Evolutionary conservation across 768 basidiomycete genomes (phyloP).

Genomic region (Dioszegia hungarica): DNA sequence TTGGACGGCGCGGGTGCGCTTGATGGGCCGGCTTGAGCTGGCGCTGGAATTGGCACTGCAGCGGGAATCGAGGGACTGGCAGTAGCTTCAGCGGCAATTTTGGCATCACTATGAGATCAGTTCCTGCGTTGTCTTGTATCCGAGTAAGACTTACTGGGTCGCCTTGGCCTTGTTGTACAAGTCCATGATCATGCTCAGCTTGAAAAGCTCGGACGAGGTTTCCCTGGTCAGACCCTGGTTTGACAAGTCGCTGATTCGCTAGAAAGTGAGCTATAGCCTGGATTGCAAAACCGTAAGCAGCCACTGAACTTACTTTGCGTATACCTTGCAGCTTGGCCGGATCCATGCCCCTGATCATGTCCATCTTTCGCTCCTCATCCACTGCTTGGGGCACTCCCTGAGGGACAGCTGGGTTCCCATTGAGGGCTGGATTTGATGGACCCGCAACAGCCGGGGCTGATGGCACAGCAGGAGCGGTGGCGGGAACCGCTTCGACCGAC

Average conservation of each 20-base stretch:
- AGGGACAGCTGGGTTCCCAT: neutral
- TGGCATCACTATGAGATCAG: neutral
- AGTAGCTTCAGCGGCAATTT: neutral
- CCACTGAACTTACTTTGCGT: slow-evolving; percentile 32
- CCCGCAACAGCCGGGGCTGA: too few relatives aligned
- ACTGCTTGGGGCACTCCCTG: neutral
- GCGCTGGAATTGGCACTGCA: slow-evolving; percentile 2
- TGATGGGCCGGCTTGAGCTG: too few relatives aligned
- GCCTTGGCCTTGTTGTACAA: slow-evolving; percentile 26
- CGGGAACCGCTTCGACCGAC: neutral
- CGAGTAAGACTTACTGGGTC: slow-evolving; percentile 18
- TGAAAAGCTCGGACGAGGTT: slow-evolving; percentile 20
- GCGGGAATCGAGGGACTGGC: neutral
- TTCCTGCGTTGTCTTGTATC: neutral
- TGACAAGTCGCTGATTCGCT: slow-evolving; percentile 30
- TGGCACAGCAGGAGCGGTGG: neutral
- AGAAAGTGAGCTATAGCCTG: neutral
- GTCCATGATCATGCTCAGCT: slow-evolving; percentile 32
- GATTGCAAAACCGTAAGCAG: neutral
- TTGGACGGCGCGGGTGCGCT: too few relatives aligned
- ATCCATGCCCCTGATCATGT: slow-evolving; percentile 19
- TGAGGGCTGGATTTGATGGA: too few relatives aligned
- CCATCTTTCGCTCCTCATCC: slow-evolving; percentile 19
- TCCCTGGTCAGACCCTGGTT: slow-evolving; percentile 34
- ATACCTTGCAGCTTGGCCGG: slow-evolving; percentile 9